phyloP scores from a whole-genome alignment of 805 yeast genomes.

The Candida anglica region DNA sequence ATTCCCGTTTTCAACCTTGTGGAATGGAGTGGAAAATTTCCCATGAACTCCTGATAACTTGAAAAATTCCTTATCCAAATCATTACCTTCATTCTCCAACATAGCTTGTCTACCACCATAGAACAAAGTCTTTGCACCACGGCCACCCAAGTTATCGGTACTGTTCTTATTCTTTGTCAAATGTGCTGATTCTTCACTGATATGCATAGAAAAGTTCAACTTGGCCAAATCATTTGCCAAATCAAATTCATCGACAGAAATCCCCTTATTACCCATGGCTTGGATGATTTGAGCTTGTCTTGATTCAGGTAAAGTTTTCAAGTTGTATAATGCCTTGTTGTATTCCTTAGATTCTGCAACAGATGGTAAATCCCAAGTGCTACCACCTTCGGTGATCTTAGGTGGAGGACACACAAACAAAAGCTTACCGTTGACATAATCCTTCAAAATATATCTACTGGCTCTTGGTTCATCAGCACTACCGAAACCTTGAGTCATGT shows the following conservation, averaged over 20 bases:
- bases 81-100: slow-evolving; percentile 71
- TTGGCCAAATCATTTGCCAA: slow-evolving; percentile 65
- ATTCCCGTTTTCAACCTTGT: slow-evolving; percentile 35
- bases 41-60: slow-evolving; percentile 63
- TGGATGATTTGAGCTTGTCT: slow-evolving; percentile 67
- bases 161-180: slow-evolving; percentile 14
- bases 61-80: slow-evolving; percentile 84
- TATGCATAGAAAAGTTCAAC: slow-evolving; percentile 77
- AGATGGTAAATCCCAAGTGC: slow-evolving; percentile 52
- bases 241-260: slow-evolving; percentile 51
- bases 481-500: slow-evolving; percentile 95
- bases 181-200: slow-evolving; percentile 35
- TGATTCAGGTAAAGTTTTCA: slow-evolving; percentile 62
- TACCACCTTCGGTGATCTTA: slow-evolving; percentile 42
- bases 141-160: slow-evolving; percentile 12
- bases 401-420: slow-evolving; percentile 90
- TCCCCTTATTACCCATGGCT: slow-evolving; percentile 59
- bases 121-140: slow-evolving; percentile 46
- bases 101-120: slow-evolving; percentile 86
- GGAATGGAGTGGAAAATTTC: slow-evolving; percentile 68
- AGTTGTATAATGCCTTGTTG: slow-evolving; percentile 69
- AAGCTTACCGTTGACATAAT: slow-evolving; percentile 89
- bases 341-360: slow-evolving; percentile 44
- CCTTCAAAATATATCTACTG: slow-evolving; percentile 86
- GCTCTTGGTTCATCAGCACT: slow-evolving; percentile 96